A percentile compares a stretch with the other conserved stretches of the same genome.
Conservation (phyloP, 139 green algal species). For the Microglena sp. region DNA sequence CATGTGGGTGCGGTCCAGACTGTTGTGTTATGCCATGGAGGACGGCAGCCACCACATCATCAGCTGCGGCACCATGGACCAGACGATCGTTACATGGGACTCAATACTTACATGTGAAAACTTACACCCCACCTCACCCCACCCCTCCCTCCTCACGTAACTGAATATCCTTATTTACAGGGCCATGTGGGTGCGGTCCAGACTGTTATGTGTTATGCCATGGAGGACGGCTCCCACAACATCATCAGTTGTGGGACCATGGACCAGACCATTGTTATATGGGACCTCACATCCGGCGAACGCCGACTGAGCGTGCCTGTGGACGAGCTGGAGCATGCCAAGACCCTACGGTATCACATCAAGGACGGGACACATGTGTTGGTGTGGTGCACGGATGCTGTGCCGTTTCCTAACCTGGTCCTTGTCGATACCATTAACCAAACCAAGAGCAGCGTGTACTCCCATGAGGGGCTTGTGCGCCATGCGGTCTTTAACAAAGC, state of each 20-base stretch:
- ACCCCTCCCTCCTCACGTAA: background rate
- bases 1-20: slow-evolving; percentile 16
- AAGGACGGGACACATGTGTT: slow-evolving; percentile 25
- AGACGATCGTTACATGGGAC: slow-evolving; percentile 29
- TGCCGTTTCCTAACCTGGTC: slow-evolving; percentile 34
- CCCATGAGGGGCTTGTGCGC: slow-evolving; percentile 30
- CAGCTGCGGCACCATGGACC: slow-evolving; percentile 27
- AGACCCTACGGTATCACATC: slow-evolving; percentile 36
- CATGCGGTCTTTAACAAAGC: slow-evolving; percentile 18
- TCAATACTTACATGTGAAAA: too few relatives aligned
- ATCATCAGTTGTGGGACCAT: slow-evolving; percentile 29
- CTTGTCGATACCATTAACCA: slow-evolving; percentile 20
- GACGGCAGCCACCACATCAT: slow-evolving; percentile 25
- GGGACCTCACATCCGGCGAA: slow-evolving; percentile 21
- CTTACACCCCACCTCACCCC: too few relatives aligned
- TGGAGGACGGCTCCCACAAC: slow-evolving; percentile 19
- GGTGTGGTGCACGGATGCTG: slow-evolving; percentile 12
- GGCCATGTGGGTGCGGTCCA: slow-evolving; percentile 5
- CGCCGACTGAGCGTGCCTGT: slow-evolving; percentile 8
- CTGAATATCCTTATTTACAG: background rate
- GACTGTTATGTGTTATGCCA: slow-evolving; percentile 24
- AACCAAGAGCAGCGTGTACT: slow-evolving; percentile 30
- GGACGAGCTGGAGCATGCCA: slow-evolving; percentile 36
- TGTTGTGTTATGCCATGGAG: slow-evolving; percentile 24
- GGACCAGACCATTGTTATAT: slow-evolving; percentile 32